Conservation (phyloP, 495 filamentous ascomycete genomes). For the Hypoxylon fragiforme region DNA sequence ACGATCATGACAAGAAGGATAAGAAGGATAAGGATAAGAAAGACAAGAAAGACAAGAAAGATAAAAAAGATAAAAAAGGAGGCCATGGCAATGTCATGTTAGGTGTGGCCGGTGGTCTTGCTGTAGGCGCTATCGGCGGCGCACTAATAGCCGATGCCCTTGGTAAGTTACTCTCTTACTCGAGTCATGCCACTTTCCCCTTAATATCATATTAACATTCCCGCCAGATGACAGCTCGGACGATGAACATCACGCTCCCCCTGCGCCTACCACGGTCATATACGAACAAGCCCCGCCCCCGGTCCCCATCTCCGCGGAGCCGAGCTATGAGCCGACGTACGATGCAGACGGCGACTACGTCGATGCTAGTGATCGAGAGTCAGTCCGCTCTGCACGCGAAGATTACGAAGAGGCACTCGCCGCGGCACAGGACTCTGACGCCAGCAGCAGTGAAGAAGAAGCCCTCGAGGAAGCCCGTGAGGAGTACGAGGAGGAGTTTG, state of each 20-base stretch:
- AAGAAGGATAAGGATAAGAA: slow-evolving; percentile 39
- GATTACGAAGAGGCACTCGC: slow-evolving; percentile 46
- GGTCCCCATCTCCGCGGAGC: slow-evolving; percentile 17
- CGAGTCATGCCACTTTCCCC: background rate
- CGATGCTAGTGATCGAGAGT: slow-evolving; percentile 45
- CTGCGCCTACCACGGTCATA: slow-evolving; percentile 17
- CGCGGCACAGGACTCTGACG: slow-evolving; percentile 39
- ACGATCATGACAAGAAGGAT: slow-evolving; percentile 6
- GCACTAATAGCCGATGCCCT: slow-evolving; percentile 59
- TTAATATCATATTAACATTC: slow-evolving; percentile 11
- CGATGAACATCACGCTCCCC: slow-evolving; percentile 26
- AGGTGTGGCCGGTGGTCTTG: slow-evolving; percentile 58
- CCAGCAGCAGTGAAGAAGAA: slow-evolving; percentile 49
- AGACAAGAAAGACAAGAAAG: slow-evolving; percentile 50
- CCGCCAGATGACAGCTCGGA: slow-evolving; percentile 37
- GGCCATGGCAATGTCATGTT: slow-evolving; percentile 47
- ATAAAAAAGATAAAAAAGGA: no score
- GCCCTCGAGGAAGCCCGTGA: slow-evolving; percentile 48
- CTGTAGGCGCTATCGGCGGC: slow-evolving; percentile 59
- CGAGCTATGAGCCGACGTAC: slow-evolving; percentile 33
- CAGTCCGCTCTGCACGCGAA: slow-evolving; percentile 42
- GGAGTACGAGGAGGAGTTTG: slow-evolving; percentile 53
- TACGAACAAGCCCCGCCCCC: slow-evolving; percentile 13
- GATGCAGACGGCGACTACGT: slow-evolving; percentile 45
- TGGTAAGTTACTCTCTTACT: slow-evolving; percentile 41